These are phyloP conservation scores for Torulaspora pretoriensis DNA, from an alignment of 1,139 yeast genomes.

Conservation along the genomic window DNA sequence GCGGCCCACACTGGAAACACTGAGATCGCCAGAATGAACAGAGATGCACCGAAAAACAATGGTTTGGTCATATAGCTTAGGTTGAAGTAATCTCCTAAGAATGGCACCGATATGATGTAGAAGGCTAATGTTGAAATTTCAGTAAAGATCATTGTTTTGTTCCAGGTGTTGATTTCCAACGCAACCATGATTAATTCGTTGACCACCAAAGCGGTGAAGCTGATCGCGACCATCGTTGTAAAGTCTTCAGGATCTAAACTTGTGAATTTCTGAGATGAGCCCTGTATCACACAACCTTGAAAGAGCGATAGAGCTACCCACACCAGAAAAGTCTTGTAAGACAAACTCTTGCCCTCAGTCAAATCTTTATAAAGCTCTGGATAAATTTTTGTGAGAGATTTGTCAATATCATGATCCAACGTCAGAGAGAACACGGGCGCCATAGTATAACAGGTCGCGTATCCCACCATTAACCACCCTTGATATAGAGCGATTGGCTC, in stretches of 20 bases:
- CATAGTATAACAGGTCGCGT: slow-evolving; percentile 96
- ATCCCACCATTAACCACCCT: slow-evolving; percentile 98
- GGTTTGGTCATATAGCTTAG: slow-evolving; percentile 56
- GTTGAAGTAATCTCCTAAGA: slow-evolving; percentile 79
- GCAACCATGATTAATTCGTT: slow-evolving; percentile 95
- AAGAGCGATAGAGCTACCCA: slow-evolving; percentile 87
- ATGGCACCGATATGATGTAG: slow-evolving; percentile 74
- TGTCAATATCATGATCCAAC: slow-evolving; percentile 86
- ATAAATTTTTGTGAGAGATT: slow-evolving; percentile 79
- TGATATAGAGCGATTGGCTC: slow-evolving; percentile 93
- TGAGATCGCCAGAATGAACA: slow-evolving; percentile 62
- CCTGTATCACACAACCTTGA: slow-evolving; percentile 82
- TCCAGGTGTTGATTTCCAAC: slow-evolving; percentile 88
- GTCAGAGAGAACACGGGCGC: slow-evolving; percentile 95
- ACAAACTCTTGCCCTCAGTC: slow-evolving; percentile 79
- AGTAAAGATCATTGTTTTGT: slow-evolving; percentile 65
- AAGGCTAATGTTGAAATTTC: slow-evolving; percentile 65
- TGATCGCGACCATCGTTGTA: slow-evolving; percentile 74
- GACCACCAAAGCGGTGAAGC: slow-evolving; percentile 72
- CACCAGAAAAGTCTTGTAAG: slow-evolving; percentile 81
- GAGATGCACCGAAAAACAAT: slow-evolving; percentile 65
- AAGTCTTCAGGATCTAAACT: slow-evolving; percentile 56
- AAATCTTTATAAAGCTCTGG: slow-evolving; percentile 94
- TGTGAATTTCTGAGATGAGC: slow-evolving; percentile 70
- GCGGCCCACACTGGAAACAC: slow-evolving; percentile 87